Evolutionary conservation across 1,284 basidiomycete genomes (phyloP), one percentile per base, ranked within the genome.

Genomic region (Xerocomus amazonicus): DNA sequence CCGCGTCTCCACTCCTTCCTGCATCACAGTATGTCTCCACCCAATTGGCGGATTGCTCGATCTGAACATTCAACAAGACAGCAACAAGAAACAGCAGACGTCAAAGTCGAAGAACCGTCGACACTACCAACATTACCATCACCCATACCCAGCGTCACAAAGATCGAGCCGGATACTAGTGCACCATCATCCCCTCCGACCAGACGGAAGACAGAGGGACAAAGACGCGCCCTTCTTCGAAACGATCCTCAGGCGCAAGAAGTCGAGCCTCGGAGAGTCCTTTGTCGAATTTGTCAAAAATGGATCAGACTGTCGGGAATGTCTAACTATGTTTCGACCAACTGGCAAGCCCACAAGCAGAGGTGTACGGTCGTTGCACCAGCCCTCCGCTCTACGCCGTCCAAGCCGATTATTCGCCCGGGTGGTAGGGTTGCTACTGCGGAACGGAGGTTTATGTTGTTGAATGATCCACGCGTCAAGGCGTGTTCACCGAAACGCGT

Each of bases 381-480:
- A 35, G 72, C 67, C n/a, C 40, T 47, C 31, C 56, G 52, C 9
- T 43, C 32, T 3, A 51, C 54, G 10, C 53, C 62, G 2, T 53
- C 60, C 17, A 63, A 63, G 33, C 54, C 52, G 23, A 50, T 0
- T 31, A 58, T 55, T 47, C 80, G 78, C 45, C 81, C 79, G 4
- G 76, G 73, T 51, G 76, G 73, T 47, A 74, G 79, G 39, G 77
- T 84, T 28, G 76, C 81, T 9, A 75, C 77, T 9, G 76, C 80
- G 13, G 78, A 83, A 56, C 72, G 83, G 49, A 81, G 78, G 66
- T 62, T 84, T 36, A 66, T 70, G 46, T 64, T 86, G 50, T 71
- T 83, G 29, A 85, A 84, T 53, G 84, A 87, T 60, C 57, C 74
- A 16, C 78, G 80, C 54, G 81, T 73, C 34, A 77, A 74, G 61